Percentiles rank a stretch among this genome's conserved stretches.
These are phyloP conservation scores for Penicillium psychrosexuale DNA, from an alignment of 2,329 filamentous ascomycete species.

Conservation along the genomic window DNA sequence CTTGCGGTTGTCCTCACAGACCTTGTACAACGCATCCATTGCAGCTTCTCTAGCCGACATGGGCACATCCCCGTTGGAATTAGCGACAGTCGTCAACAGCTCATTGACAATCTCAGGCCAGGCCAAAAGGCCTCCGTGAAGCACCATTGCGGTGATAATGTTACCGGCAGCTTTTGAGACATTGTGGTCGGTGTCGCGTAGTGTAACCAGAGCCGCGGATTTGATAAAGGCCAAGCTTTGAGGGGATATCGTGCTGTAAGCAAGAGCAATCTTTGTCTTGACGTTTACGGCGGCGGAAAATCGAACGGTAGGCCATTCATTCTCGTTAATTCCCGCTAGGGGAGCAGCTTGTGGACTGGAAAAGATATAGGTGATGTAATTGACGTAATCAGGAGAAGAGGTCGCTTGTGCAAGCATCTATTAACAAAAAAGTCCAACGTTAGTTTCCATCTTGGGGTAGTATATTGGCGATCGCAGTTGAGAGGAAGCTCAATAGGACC, in stretches of 20 bases:
- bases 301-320: slow-evolving; percentile 71
- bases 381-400: slow-evolving; percentile 86
- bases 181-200: slow-evolving; percentile 77
- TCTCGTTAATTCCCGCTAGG: slow-evolving; percentile 53
- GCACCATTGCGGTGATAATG: slow-evolving; percentile 88
- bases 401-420: slow-evolving; percentile 94
- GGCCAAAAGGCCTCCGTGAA: slow-evolving; percentile 75
- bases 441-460: slow-evolving; percentile 12
- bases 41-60: slow-evolving; percentile 81
- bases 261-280: slow-evolving; percentile 82
- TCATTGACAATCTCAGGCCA: slow-evolving; percentile 91
- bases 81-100: slow-evolving; percentile 72
- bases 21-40: slow-evolving; percentile 88
- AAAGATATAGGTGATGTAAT: slow-evolving; percentile 91
- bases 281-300: slow-evolving; percentile 89
- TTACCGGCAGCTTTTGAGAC: slow-evolving; percentile 88
- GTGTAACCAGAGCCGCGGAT: slow-evolving; percentile 69
- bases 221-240: slow-evolving; percentile 73
- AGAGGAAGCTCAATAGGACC: slow-evolving; percentile 8
- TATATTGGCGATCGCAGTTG: background rate
- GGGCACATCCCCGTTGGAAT: slow-evolving; percentile 65
- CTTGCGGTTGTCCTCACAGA: slow-evolving; percentile 93
- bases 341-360: slow-evolving; percentile 64
- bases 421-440: slow-evolving; percentile 6
- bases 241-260: slow-evolving; percentile 73